These are phyloP conservation scores for Mycena polygramma DNA, from an alignment of 768 basidiomycete species.

Conservation along the genomic window DNA sequence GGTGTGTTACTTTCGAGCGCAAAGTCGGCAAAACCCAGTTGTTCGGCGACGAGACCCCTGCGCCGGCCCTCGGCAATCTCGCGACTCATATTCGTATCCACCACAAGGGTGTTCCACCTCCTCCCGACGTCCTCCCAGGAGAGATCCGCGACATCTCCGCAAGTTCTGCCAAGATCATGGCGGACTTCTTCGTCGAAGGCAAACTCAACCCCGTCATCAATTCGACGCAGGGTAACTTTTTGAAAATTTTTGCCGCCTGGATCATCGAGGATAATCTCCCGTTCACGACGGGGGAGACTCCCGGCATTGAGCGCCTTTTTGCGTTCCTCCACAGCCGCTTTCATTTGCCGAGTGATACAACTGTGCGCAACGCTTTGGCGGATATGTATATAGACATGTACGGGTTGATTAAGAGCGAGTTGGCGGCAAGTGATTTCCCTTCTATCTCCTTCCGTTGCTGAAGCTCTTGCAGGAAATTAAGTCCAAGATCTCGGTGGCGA, in stretches of 20 bases:
- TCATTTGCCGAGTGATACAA: background rate
- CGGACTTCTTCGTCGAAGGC: background rate
- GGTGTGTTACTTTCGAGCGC: background rate
- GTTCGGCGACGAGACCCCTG: constrained; percentile 8
- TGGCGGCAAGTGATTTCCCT: background rate
- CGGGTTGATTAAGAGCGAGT: background rate
- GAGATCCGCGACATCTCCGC: background rate
- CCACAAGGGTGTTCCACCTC: background rate
- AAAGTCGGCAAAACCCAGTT: background rate
- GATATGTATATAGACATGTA: background rate
- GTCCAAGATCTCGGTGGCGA: constrained; percentile 41
- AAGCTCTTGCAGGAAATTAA: no score
- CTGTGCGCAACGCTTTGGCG: background rate
- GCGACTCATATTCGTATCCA: background rate
- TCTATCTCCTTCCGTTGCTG: background rate
- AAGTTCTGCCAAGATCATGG: background rate
- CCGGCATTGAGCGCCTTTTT: background rate
- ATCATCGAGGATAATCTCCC: background rate
- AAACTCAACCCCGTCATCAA: background rate
- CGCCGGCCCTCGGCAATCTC: constrained; percentile 5
- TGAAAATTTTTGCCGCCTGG: background rate
- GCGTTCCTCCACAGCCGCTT: background rate
- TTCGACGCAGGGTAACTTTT: background rate
- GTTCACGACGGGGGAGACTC: background rate
- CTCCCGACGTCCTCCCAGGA: background rate